Evolutionary conservation across 2,329 filamentous ascomycete species (phyloP).

Genomic region (Waltergamsia citrina): DNA sequence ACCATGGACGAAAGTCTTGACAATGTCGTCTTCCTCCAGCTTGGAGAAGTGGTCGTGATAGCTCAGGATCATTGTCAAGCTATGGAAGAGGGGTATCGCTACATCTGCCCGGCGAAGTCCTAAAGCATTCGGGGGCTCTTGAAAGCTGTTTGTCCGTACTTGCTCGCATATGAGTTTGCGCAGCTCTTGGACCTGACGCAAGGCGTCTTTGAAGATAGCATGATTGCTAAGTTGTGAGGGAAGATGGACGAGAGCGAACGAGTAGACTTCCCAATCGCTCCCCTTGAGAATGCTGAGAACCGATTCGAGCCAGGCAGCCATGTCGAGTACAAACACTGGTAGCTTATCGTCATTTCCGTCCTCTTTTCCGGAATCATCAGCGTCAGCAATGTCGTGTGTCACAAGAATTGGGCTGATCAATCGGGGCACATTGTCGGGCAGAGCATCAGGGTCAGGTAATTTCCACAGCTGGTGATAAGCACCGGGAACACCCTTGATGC

Average conservation of each 20-base stretch:
- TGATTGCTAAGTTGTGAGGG: constrained; percentile 86
- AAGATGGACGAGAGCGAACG: constrained; percentile 77
- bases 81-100: constrained; percentile 79
- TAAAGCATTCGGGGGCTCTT: constrained; percentile 70
- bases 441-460: constrained; percentile 43
- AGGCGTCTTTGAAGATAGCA: constrained; percentile 67
- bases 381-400: constrained; percentile 3
- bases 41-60: constrained; percentile 83
- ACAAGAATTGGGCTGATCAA: constrained; percentile 35
- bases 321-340: constrained; percentile 33
- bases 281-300: constrained; percentile 66
- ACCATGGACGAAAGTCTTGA: constrained; percentile 76
- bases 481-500: constrained; percentile 20
- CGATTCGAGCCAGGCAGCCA: constrained; percentile 66
- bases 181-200: constrained; percentile 66
- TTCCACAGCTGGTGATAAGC: constrained; percentile 47
- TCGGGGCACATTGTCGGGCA: constrained; percentile 37
- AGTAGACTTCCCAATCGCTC: constrained; percentile 86
- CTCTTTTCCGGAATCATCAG: too few species aligned
- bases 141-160: constrained; percentile 66
- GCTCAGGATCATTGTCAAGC: constrained; percentile 77
- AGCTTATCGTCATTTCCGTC: constrained; percentile 21
- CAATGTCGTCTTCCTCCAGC: constrained; percentile 80
- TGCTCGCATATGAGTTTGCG: constrained; percentile 74
- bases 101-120: constrained; percentile 82